Conservation (phyloP, 1,284 basidiomycete genomes). For the Porodaedalea pini region DNA sequence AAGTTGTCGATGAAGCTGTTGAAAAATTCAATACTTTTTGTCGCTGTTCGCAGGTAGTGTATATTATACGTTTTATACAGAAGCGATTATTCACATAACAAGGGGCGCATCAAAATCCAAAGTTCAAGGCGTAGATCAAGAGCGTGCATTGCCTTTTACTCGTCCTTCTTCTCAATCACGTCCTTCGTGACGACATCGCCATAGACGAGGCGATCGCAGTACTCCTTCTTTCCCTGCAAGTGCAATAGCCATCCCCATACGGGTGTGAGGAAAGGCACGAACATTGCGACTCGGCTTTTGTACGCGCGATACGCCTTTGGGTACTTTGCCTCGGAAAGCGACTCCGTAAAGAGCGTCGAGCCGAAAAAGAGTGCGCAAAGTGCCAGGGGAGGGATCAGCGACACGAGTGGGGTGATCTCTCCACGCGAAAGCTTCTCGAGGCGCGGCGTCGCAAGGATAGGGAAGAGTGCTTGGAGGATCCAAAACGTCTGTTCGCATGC, state of each 20-base stretch:
- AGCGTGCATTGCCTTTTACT: neutral
- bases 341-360: slow-evolving; percentile 78
- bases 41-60: too few relatives aligned
- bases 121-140: too few relatives aligned
- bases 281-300: slow-evolving; percentile 80
- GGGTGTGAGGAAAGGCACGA: slow-evolving; percentile 55
- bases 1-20: neutral
- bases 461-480: slow-evolving; percentile 68
- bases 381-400: slow-evolving; percentile 52
- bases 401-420: slow-evolving; percentile 35
- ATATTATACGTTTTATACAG: too few relatives aligned
- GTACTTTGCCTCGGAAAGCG: slow-evolving; percentile 76
- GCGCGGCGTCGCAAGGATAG: slow-evolving; percentile 48
- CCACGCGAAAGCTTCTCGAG: slow-evolving; percentile 26
- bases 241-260: slow-evolving; percentile 38
- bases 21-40: too few relatives aligned
- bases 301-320: slow-evolving; percentile 70
- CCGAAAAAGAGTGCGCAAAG: slow-evolving; percentile 67
- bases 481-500: slow-evolving; percentile 87
- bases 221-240: slow-evolving; percentile 33
- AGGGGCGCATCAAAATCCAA: too few relatives aligned
- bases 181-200: slow-evolving; percentile 31
- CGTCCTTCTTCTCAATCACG: slow-evolving; percentile 6
- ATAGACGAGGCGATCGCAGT: slow-evolving; percentile 42
- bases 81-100: too few relatives aligned